These are phyloP conservation scores for Calonectria pteridis DNA, from an alignment of 2,329 filamentous ascomycete genomes.

Conservation along the genomic window DNA sequence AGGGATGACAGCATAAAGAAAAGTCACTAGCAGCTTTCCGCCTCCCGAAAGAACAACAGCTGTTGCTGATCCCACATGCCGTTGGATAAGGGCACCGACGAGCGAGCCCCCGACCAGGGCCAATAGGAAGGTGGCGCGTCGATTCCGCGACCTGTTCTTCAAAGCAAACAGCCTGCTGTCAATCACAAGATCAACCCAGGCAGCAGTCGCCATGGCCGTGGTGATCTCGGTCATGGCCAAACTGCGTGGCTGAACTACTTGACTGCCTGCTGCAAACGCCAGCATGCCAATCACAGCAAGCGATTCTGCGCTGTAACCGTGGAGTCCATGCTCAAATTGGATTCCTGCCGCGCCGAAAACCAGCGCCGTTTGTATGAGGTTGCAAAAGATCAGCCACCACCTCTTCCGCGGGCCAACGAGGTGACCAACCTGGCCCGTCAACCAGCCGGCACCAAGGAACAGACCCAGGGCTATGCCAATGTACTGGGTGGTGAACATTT, in stretches of 20 bases:
- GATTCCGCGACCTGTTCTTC: not conserved
- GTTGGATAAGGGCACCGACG: not conserved
- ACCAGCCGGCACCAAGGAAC: not conserved
- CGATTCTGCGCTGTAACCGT: not conserved
- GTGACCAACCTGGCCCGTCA: constrained; percentile 2
- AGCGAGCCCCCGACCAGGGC: not conserved
- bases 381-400: constrained; percentile 6
- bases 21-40: not conserved
- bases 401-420: not conserved
- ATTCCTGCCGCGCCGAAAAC: not conserved
- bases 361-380: not conserved
- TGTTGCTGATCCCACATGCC: not conserved
- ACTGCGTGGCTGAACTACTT: constrained; percentile 1
- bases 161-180: not conserved
- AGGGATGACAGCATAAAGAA: not conserved
- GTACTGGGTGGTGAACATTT: not conserved
- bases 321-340: not conserved
- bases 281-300: not conserved
- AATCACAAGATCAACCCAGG: constrained; percentile 6
- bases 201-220: constrained; percentile 1
- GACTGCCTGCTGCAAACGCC: not conserved
- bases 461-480: not conserved
- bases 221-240: constrained; percentile 10
- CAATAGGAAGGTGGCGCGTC: not conserved
- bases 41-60: not conserved